A percentile compares a stretch with the other conserved stretches of the same genome.
phyloP scores from a whole-genome alignment of 2,329 filamentous ascomycete genomes.

The Verticillium zaregamsianum region DNA sequence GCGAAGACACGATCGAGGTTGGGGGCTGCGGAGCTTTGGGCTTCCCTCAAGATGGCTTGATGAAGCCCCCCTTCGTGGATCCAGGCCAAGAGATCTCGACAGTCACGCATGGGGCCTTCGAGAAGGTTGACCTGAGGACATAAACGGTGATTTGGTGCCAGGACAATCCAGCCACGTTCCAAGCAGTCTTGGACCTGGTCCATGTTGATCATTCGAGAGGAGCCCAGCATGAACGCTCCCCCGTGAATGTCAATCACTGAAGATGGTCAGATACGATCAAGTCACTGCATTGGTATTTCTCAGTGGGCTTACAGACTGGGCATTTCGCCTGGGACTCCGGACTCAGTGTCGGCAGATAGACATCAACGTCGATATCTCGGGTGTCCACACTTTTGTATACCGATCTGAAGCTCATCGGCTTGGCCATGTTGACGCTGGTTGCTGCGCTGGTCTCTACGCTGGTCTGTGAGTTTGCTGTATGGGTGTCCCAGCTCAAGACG shows the following conservation, averaged over 20 bases:
- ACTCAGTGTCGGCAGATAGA: constrained; percentile 17
- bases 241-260: constrained; percentile 37
- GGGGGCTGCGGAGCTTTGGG: background rate
- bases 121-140: constrained; percentile 25
- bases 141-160: constrained; percentile 28
- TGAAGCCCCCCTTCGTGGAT: constrained; percentile 24
- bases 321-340: background rate
- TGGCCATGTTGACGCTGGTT: constrained; percentile 8
- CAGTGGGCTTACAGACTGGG: background rate
- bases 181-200: constrained; percentile 33
- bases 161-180: constrained; percentile 30
- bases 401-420: constrained; percentile 11
- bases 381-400: constrained; percentile 23
- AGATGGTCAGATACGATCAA: background rate
- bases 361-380: constrained; percentile 23
- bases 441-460: background rate
- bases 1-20: constrained; percentile 26
- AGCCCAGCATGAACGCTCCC: constrained; percentile 37
- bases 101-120: constrained; percentile 26
- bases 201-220: constrained; percentile 31
- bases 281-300: background rate
- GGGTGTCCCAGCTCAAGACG: too few relatives aligned
- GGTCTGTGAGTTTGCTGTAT: too few relatives aligned
- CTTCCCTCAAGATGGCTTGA: constrained; percentile 14
- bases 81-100: constrained; percentile 29